Evolutionary conservation across 306 rosid species (phyloP).

Genomic region (Prinsepia uniflora): DNA sequence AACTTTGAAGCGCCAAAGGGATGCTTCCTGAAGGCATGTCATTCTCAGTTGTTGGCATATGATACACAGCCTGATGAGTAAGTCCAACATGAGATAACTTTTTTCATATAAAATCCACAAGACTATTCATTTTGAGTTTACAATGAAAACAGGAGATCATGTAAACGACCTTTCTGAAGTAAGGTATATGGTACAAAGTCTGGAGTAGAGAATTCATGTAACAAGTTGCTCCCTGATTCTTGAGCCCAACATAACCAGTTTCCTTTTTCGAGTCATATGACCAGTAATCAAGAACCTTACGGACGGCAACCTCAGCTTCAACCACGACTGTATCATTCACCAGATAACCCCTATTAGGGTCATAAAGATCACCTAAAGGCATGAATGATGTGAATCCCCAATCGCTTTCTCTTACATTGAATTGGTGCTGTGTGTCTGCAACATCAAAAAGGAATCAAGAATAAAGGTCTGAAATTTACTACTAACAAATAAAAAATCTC

Average conservation of each 20-base stretch:
- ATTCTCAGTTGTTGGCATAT: conserved; percentile 94
- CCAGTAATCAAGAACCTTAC: conserved; percentile 78
- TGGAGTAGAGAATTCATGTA: conserved; percentile 97
- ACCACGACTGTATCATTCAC: conserved; percentile 64
- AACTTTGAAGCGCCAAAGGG: conserved; percentile 88
- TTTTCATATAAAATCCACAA: conserved; percentile 9
- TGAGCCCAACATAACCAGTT: conserved; percentile 91
- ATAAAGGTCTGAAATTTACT: neutral
- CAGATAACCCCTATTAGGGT: conserved; percentile 69
- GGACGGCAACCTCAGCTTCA: conserved; percentile 89
- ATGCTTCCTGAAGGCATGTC: conserved; percentile 96
- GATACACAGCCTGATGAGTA: conserved; percentile 78
- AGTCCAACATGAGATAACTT: conserved; percentile 21
- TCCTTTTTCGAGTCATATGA: conserved; percentile 88
- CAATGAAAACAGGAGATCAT: conserved; percentile 7
- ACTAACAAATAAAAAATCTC: neutral
- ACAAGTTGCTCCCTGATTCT: conserved; percentile 98
- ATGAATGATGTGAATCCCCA: conserved; percentile 91
- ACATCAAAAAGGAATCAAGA: conserved; percentile 25
- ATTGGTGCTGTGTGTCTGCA: conserved; percentile 85
- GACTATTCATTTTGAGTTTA: conserved; percentile 6
- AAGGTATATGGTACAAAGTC: conserved; percentile 86
- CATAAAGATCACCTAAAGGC: conserved; percentile 83
- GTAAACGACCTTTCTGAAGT: conserved; percentile 73
- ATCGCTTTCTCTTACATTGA: conserved; percentile 83